Conservation (phyloP, 805 yeast genomes). For the Isabelozyma pseudorhagii region DNA sequence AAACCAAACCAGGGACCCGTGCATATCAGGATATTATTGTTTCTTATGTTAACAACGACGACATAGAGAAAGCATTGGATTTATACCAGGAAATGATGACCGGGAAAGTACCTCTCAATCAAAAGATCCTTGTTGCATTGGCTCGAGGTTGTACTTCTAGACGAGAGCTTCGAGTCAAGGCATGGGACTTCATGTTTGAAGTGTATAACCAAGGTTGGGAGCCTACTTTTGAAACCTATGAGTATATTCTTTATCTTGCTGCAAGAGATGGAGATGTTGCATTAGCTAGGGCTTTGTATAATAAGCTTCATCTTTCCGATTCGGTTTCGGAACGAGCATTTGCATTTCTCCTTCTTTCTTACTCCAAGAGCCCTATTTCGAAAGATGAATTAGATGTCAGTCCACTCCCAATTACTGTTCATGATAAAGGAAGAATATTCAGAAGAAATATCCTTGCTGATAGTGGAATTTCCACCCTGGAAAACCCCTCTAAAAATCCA, state of each 20-base stretch:
- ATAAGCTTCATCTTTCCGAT: constrained; percentile 37
- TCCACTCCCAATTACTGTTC: constrained; percentile 34
- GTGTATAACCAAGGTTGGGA: constrained; percentile 46
- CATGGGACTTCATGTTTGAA: constrained; percentile 78
- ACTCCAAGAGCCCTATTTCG: constrained; percentile 34
- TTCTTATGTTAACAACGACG: constrained; percentile 57
- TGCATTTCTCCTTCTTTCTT: constrained; percentile 47
- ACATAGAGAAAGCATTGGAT: constrained; percentile 73
- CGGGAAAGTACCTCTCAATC: constrained; percentile 24
- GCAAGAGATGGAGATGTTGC: constrained; percentile 76
- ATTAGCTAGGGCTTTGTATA: constrained; percentile 65
- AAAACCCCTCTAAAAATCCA: constrained; percentile 7
- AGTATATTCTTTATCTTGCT: constrained; percentile 72
- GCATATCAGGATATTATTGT: constrained; percentile 74
- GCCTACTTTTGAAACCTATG: constrained; percentile 50
- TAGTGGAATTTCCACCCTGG: constrained; percentile 6
- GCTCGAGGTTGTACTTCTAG: constrained; percentile 68
- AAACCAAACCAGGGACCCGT: constrained; percentile 62
- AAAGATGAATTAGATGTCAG: constrained; percentile 10
- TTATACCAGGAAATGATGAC: constrained; percentile 65
- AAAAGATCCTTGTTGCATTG: constrained; percentile 46
- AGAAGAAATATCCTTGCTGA: constrained; percentile 45
- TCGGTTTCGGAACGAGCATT: constrained; percentile 39
- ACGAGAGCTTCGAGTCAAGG: constrained; percentile 45
- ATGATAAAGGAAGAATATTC: constrained; percentile 45